Percentiles rank a stretch among this genome's conserved stretches.
phyloP scores from a whole-genome alignment of 257 asterid species.

The Craterostigma plantagineum region DNA sequence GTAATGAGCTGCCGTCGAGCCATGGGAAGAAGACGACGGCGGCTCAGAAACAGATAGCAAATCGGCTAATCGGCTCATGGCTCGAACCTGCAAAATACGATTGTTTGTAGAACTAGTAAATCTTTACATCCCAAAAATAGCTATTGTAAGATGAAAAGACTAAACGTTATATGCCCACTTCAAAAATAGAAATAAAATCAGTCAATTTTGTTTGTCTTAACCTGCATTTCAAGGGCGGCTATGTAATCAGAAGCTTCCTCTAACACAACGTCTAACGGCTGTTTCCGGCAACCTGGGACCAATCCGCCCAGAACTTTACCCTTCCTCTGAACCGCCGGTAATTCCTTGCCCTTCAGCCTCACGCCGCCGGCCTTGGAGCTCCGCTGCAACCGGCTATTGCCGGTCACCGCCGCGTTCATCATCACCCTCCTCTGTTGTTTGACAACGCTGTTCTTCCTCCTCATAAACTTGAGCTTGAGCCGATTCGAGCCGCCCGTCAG shows the following conservation, averaged over 20 bases:
- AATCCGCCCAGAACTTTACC: conserved; percentile 49
- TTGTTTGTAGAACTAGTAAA: too few species aligned
- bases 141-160: not conserved
- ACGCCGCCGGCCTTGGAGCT: conserved; percentile 45
- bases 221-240: conserved; percentile 94
- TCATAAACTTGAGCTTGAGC: conserved; percentile 62
- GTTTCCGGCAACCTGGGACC: conserved; percentile 89
- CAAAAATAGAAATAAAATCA: not conserved
- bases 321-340: conserved; percentile 70
- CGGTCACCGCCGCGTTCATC: too few species aligned
- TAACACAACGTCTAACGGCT: conserved; percentile 65
- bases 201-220: not conserved
- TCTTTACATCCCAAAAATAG: not conserved
- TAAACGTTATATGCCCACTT: not conserved
- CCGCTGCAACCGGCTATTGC: conserved; percentile 37
- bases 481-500: conserved; percentile 24
- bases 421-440: conserved; percentile 35
- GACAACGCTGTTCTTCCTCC: conserved; percentile 26
- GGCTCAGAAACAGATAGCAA: conserved; percentile 39
- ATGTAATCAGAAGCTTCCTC: conserved; percentile 87
- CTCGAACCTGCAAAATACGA: conserved; percentile 43
- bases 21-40: conserved; percentile 15
- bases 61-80: conserved; percentile 76
- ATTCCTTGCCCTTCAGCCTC: conserved; percentile 43
- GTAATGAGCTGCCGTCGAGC: conserved; percentile 9